A percentile compares a stretch with the other conserved stretches of the same genome.
These are phyloP conservation scores for Diaporthe humulicola DNA, from an alignment of 2,329 filamentous ascomycete species.

Conservation along the genomic window DNA sequence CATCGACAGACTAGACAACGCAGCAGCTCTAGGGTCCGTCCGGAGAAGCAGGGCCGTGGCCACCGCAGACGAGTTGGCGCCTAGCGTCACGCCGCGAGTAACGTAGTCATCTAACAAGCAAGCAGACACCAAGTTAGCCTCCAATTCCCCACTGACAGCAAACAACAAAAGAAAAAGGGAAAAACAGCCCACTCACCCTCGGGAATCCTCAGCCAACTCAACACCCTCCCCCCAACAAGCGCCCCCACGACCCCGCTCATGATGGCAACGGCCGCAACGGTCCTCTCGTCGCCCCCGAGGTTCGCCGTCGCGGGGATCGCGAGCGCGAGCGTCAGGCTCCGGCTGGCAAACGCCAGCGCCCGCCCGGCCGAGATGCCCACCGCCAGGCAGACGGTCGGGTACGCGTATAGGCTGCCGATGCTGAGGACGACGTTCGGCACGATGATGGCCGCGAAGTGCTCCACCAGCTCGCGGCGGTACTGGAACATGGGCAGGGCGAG, in stretches of 20 bases:
- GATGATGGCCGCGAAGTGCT: constrained; percentile 67
- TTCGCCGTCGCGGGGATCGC: constrained; percentile 69
- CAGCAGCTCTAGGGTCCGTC: constrained; percentile 70
- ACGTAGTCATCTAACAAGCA: constrained; percentile 68
- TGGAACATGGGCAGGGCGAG: constrained; percentile 73
- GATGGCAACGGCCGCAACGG: constrained; percentile 69
- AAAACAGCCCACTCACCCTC: constrained; percentile 56
- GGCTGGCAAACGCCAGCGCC: constrained; percentile 67
- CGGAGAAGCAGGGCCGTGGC: constrained; percentile 69
- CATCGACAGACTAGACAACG: constrained; percentile 72
- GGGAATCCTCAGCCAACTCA: constrained; percentile 64
- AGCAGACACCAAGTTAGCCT: neutral
- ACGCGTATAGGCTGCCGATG: constrained; percentile 67
- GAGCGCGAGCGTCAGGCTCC: constrained; percentile 72
- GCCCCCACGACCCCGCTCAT: constrained; percentile 72
- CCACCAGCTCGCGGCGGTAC: constrained; percentile 67
- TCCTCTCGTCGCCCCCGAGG: constrained; percentile 68
- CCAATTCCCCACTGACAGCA: neutral
- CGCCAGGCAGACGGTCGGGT: constrained; percentile 66
- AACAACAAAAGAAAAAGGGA: neutral
- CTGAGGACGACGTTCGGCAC: constrained; percentile 66
- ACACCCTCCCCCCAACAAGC: constrained; percentile 63
- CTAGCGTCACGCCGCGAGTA: constrained; percentile 72
- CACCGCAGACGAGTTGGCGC: constrained; percentile 71
- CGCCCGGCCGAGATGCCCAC: constrained; percentile 67